These are phyloP conservation scores for Metschnikowia borealis DNA, from an alignment of 805 yeast species.

Conservation along the genomic window DNA sequence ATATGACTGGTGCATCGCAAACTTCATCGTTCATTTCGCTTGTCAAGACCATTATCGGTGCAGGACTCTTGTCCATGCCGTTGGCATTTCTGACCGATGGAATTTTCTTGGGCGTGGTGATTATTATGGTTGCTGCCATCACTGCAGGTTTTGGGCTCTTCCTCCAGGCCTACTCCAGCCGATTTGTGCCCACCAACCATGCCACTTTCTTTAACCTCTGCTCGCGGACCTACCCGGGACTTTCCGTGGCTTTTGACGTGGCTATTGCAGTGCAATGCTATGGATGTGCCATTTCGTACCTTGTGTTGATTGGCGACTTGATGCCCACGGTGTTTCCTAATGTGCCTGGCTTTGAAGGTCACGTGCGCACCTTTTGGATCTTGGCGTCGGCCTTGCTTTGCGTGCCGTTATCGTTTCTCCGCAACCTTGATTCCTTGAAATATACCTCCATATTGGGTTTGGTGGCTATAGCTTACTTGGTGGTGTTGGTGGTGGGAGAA, in stretches of 20 bases:
- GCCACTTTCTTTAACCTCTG: constrained; percentile 70
- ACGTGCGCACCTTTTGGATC: constrained; percentile 57
- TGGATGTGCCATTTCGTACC: constrained; percentile 69
- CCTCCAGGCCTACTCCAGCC: constrained; percentile 57
- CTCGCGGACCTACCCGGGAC: constrained; percentile 61
- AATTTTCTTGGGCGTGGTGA: constrained; percentile 48
- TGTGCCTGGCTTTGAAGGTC: constrained; percentile 19
- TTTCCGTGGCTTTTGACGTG: constrained; percentile 63
- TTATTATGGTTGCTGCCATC: constrained; percentile 57
- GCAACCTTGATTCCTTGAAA: constrained; percentile 75
- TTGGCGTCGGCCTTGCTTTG: constrained; percentile 40
- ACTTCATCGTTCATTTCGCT: constrained; percentile 61
- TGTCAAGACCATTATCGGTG: constrained; percentile 74
- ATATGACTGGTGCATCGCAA: constrained; percentile 41
- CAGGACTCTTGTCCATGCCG: constrained; percentile 78
- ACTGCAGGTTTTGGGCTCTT: constrained; percentile 67
- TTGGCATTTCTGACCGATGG: constrained; percentile 70
- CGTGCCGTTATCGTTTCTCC: constrained; percentile 68
- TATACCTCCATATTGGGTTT: constrained; percentile 83
- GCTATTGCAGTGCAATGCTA: constrained; percentile 76
- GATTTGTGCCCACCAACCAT: constrained; percentile 50
- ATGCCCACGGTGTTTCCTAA: constrained; percentile 53
- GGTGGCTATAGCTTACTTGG: constrained; percentile 73
- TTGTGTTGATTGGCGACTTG: constrained; percentile 73
- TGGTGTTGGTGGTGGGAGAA: constrained; percentile 70